Percentiles rank a stretch among this genome's conserved stretches.
Conservation (phyloP, 2,329 filamentous ascomycete species). For the Colletotrichum limetticola region DNA sequence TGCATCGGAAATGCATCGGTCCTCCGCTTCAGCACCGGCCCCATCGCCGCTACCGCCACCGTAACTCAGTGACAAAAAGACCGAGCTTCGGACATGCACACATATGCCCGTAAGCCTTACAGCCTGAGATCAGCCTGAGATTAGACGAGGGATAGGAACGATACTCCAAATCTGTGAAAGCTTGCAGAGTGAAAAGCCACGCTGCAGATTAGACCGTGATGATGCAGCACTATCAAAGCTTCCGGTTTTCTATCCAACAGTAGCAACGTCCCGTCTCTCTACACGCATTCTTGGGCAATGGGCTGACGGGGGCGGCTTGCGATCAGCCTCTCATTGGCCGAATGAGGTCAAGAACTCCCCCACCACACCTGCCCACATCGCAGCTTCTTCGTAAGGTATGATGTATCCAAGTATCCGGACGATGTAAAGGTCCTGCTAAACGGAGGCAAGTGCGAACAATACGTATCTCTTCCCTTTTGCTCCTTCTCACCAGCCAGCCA, state of each 20-base stretch:
- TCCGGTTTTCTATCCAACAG: neutral
- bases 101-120: neutral
- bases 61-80: neutral
- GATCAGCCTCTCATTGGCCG: slow-evolving; percentile 20
- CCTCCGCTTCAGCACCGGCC: slow-evolving; percentile 1
- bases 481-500: neutral
- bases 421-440: neutral
- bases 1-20: slow-evolving; percentile 20
- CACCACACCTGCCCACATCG: neutral
- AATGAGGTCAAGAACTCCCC: neutral
- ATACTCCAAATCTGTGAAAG: too few species aligned
- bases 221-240: slow-evolving; percentile 21
- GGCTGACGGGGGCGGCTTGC: slow-evolving; percentile 2
- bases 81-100: neutral
- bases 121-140: slow-evolving; percentile 5
- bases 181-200: neutral
- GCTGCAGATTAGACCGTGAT: neutral
- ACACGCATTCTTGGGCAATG: neutral
- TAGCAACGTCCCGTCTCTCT: neutral
- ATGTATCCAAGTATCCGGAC: neutral
- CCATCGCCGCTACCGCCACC: neutral
- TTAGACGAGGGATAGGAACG: neutral
- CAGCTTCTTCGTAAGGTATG: neutral
- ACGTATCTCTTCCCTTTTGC: neutral
- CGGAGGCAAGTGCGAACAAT: neutral